Conservation (phyloP, 2,329 filamentous ascomycete species). For the Pyrenophora teres region DNA sequence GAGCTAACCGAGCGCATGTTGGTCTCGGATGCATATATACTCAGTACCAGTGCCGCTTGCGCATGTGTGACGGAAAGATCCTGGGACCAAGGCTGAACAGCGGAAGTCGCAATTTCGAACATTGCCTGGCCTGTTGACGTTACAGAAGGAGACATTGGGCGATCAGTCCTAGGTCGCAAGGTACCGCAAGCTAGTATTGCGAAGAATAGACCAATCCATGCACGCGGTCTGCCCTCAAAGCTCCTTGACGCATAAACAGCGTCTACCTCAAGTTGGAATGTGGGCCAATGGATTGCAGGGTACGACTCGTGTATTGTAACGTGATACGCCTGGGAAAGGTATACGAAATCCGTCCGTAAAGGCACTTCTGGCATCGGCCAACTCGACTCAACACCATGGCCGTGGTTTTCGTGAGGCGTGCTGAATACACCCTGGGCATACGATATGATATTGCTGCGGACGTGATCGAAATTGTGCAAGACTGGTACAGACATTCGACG, state of each 20-base stretch:
- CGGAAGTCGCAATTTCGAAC: slow-evolving; percentile 70
- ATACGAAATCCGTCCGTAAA: slow-evolving; percentile 69
- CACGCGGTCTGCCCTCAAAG: slow-evolving; percentile 64
- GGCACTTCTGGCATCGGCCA: slow-evolving; percentile 69
- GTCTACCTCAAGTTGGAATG: slow-evolving; percentile 76
- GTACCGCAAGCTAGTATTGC: slow-evolving; percentile 81
- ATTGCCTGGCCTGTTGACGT: slow-evolving; percentile 65
- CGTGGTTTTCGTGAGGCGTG: slow-evolving; percentile 66
- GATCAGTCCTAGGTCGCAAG: slow-evolving; percentile 67
- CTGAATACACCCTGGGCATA: slow-evolving; percentile 81
- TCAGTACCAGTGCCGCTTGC: slow-evolving; percentile 71
- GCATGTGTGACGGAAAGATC: slow-evolving; percentile 76
- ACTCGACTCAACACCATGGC: slow-evolving; percentile 50
- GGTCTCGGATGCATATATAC: slow-evolving; percentile 81
- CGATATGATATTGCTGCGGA: slow-evolving; percentile 72
- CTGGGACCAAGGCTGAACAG: slow-evolving; percentile 82
- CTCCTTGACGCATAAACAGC: slow-evolving; percentile 71
- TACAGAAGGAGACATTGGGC: slow-evolving; percentile 58
- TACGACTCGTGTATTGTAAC: slow-evolving; percentile 77
- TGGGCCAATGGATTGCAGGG: slow-evolving; percentile 87
- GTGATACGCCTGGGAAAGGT: slow-evolving; percentile 76
- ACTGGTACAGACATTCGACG: slow-evolving; percentile 62
- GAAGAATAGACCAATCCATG: slow-evolving; percentile 82
- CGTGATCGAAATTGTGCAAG: slow-evolving; percentile 71
- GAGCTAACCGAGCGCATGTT: slow-evolving; percentile 86